Evolutionary conservation across 371 early-diverging fungal genomes (phyloP), one percentile per base, ranked within the genome.

Genomic region (Actinomucor elegans): DNA sequence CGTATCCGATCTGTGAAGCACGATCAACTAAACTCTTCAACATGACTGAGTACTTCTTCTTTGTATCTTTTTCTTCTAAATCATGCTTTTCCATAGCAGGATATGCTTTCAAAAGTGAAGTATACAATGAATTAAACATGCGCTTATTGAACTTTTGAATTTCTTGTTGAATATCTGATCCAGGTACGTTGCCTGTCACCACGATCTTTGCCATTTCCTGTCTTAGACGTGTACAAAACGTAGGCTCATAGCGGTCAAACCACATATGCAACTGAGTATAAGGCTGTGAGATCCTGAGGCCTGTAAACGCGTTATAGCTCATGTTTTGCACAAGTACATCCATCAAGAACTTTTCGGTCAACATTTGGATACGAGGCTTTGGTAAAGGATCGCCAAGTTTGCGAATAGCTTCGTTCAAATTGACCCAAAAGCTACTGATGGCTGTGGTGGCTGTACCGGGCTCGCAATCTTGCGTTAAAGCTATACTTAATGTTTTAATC

Each of bases 301-400:
- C 77, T 2, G 77, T 67, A 36, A 75, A 71, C 1, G 56, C 37
- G 24, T 67, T 66, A 33, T 65, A 64, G n/a, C 67, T 69, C 67
- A 71, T 64, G 35, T 63, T 69, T 45, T 66, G 72, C 3, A 77
- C 66, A 37, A 77, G 57, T 11, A 66, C 71, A 50, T 77, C 77
- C 77, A 77, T 77, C 35, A 84, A 69, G 12, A 81, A 78, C 26
- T 81, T 81, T 45, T 84, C 84, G 32, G 79, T 84, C 42, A 77
- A 67, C 69, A 84, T 77, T 24, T 71, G 64, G 29, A 84, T 68
- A 6, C 80, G 80, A 7, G 71, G 59, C 9, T 67, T 55, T 23
- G 77, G 77, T 23, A 77, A 59, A 10, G 74, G 68, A 12, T 62
- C 46, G 4, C 60, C 66, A 26, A 65, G 20, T 18, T 48, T 43